Conservation (phyloP, 1,139 yeast species). For the Hansenula sp. region DNA sequence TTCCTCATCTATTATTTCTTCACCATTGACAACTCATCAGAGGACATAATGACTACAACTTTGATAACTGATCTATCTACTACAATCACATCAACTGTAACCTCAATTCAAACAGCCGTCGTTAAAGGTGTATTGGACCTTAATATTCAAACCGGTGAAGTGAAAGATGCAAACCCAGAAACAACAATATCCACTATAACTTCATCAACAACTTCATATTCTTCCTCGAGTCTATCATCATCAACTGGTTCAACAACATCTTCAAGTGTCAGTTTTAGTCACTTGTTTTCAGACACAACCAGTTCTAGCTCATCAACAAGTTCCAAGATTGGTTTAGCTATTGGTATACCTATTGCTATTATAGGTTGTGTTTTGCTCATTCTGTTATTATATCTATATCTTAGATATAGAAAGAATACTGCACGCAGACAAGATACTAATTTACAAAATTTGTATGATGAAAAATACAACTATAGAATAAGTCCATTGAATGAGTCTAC, state of each 20-base stretch:
- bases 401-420: slow-evolving; percentile 7
- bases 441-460: slow-evolving; percentile 16
- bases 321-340: slow-evolving; percentile 16
- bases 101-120: slow-evolving; percentile 14
- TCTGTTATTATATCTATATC: slow-evolving; percentile 12
- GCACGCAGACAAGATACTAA: slow-evolving; percentile 5
- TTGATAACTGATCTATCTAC: slow-evolving; percentile 4
- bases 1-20: no score
- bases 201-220: neutral
- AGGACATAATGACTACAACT: slow-evolving; percentile 12
- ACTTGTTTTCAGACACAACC: no score
- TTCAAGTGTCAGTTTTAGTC: no score
- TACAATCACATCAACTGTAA: slow-evolving; percentile 11
- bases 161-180: slow-evolving; percentile 8
- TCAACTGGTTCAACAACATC: slow-evolving; percentile 4
- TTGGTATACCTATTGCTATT: slow-evolving; percentile 22
- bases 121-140: slow-evolving; percentile 17
- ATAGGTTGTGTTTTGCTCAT: slow-evolving; percentile 10
- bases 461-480: slow-evolving; percentile 18
- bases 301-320: slow-evolving; percentile 5
- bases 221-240: slow-evolving; percentile 1
- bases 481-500: slow-evolving; percentile 6
- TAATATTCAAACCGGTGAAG: slow-evolving; percentile 5
- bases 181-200: slow-evolving; percentile 3
- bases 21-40: neutral